Conservation (phyloP, 805 yeast species). For the Starmerella tilneyi region DNA sequence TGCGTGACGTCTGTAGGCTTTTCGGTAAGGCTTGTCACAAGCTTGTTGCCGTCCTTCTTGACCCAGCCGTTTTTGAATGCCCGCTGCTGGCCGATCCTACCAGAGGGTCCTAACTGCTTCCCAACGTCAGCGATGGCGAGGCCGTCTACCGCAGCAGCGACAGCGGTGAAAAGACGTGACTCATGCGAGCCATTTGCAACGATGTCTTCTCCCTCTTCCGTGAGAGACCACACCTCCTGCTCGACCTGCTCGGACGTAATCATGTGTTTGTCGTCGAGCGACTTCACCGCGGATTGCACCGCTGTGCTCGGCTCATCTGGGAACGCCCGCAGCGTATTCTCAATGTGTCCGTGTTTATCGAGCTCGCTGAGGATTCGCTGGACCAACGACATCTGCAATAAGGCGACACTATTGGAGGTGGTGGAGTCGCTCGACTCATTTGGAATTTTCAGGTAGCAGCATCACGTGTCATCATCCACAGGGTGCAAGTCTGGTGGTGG, state of each 20-base stretch:
- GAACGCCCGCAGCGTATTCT: constrained; percentile 59
- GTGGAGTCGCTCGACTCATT: neutral
- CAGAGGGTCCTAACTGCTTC: constrained; percentile 65
- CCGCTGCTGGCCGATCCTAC: constrained; percentile 89
- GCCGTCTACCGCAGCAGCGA: constrained; percentile 64
- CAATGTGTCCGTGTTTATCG: constrained; percentile 49
- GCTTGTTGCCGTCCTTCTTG: constrained; percentile 69
- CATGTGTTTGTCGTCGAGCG: constrained; percentile 76
- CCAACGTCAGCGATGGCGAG: constrained; percentile 62
- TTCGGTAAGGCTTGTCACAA: constrained; percentile 43
- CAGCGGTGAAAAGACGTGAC: constrained; percentile 62
- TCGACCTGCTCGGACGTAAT: constrained; percentile 63
- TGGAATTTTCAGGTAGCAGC: constrained; percentile 5
- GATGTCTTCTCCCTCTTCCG: constrained; percentile 74
- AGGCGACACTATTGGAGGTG: neutral
- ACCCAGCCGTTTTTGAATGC: constrained; percentile 98
- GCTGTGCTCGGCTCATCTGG: constrained; percentile 37
- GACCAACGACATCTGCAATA: constrained; percentile 19
- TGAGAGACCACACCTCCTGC: constrained; percentile 61
- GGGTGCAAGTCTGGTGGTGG: no score
- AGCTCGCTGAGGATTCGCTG: constrained; percentile 35
- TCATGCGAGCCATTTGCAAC: constrained; percentile 82
- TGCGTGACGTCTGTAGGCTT: constrained; percentile 61
- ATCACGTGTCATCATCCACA: no score
- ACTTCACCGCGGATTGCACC: constrained; percentile 62